These are phyloP conservation scores for Monilinia vaccinii-corymbosi DNA, from an alignment of 2,329 filamentous ascomycete genomes.

Conservation along the genomic window DNA sequence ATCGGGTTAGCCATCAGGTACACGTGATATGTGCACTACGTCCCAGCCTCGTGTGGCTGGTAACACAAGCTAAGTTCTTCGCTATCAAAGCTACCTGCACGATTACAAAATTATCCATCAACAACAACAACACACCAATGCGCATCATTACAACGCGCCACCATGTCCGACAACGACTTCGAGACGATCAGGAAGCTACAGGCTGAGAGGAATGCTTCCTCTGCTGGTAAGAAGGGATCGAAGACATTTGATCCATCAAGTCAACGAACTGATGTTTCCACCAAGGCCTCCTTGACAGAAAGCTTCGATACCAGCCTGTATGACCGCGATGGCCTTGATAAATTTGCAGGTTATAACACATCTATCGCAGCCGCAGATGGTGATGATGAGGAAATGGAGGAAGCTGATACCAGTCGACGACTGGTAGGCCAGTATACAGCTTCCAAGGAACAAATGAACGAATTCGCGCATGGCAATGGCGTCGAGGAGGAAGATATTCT, in stretches of 20 bases:
- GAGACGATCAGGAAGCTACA: slow-evolving; percentile 81
- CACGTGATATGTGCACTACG: neutral
- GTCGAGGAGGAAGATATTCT: slow-evolving; percentile 90
- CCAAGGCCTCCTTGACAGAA: slow-evolving; percentile 86
- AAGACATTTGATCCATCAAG: slow-evolving; percentile 67
- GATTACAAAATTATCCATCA: slow-evolving; percentile 5
- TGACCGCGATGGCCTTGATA: slow-evolving; percentile 67
- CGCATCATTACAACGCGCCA: slow-evolving; percentile 5
- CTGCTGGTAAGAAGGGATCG: slow-evolving; percentile 71
- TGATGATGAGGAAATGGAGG: slow-evolving; percentile 70
- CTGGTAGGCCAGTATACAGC: slow-evolving; percentile 95
- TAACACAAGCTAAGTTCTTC: slow-evolving; percentile 1
- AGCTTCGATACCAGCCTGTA: slow-evolving; percentile 84
- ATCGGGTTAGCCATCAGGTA: neutral
- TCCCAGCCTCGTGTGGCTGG: neutral
- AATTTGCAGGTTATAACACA: slow-evolving; percentile 83
- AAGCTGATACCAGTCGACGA: slow-evolving; percentile 62
- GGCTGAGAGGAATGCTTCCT: slow-evolving; percentile 80
- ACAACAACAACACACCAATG: slow-evolving; percentile 7
- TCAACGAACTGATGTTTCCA: slow-evolving; percentile 76
- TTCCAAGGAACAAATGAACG: slow-evolving; percentile 82
- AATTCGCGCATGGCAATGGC: slow-evolving; percentile 76
- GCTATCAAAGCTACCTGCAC: slow-evolving; percentile 6
- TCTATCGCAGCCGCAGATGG: slow-evolving; percentile 73
- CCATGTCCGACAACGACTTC: slow-evolving; percentile 73